Evolutionary conservation across 129 eudicot species (phyloP).

Genomic region (Arctium minus): DNA sequence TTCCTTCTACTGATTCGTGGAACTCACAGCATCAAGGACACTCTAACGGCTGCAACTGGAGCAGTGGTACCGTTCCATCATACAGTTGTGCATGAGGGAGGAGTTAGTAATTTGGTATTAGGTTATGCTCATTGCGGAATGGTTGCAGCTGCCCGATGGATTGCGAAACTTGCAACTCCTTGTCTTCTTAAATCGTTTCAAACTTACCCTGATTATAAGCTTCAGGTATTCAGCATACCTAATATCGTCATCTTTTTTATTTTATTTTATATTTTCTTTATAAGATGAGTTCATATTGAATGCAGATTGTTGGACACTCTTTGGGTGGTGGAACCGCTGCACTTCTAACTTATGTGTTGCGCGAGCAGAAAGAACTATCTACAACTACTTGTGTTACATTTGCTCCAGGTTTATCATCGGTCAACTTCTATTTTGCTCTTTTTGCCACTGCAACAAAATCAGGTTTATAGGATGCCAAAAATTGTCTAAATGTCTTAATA

Average conservation of each 20-base stretch:
- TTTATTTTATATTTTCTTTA: background rate
- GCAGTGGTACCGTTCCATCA: constrained; percentile 99
- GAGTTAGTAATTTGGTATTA: constrained; percentile 74
- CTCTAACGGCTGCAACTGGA: constrained; percentile 95
- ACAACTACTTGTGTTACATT: constrained; percentile 82
- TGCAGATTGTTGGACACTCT: constrained; percentile 95
- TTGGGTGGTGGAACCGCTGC: constrained; percentile 99
- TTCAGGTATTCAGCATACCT: constrained; percentile 49
- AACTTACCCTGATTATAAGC: constrained; percentile 69
- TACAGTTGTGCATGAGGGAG: constrained; percentile 83
- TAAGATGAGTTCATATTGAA: background rate
- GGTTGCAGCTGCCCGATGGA: constrained; percentile 99
- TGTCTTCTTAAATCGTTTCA: constrained; percentile 56
- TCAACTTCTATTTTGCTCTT: background rate
- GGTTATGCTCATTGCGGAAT: constrained; percentile 99
- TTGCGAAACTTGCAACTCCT: constrained; percentile 91
- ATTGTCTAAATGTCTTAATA: background rate
- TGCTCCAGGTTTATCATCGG: constrained; percentile 72
- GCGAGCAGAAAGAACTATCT: constrained; percentile 79
- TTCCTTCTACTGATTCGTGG: constrained; percentile 91
- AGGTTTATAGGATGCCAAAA: background rate
- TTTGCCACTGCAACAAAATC: background rate
- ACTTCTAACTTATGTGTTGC: constrained; percentile 67
- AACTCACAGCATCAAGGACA: constrained; percentile 96
- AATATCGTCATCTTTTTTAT: background rate